Conservation (phyloP, 257 asterid genomes). For the Plectranthus barbatus region DNA sequence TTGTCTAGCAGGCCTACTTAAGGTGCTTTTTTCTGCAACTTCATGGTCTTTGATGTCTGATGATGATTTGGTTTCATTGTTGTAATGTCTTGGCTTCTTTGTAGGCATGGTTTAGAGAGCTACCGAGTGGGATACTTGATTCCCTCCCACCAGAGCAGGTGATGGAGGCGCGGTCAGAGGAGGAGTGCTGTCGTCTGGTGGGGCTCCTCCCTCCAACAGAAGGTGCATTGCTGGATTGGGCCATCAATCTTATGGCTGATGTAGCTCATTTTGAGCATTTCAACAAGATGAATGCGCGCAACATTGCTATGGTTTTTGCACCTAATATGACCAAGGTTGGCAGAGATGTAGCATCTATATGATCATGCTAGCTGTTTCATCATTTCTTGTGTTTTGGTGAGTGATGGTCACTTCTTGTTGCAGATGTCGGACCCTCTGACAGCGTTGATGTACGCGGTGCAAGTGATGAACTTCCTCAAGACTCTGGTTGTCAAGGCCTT, state of each 20-base stretch:
- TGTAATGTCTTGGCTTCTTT: not conserved
- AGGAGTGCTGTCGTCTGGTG: conserved; percentile 57
- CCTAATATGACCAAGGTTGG: conserved; percentile 91
- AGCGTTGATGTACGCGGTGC: conserved; percentile 63
- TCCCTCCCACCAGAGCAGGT: conserved; percentile 63
- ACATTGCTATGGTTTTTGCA: conserved; percentile 85
- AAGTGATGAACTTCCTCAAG: conserved; percentile 73
- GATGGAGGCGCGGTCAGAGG: conserved; percentile 72
- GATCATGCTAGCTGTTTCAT: not conserved
- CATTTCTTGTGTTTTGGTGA: not conserved
- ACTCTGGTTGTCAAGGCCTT: conserved; percentile 41
- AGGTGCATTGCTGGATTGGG: conserved; percentile 81
- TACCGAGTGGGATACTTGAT: conserved; percentile 74
- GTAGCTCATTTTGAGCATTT: conserved; percentile 70
- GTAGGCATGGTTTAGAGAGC: conserved; percentile 89
- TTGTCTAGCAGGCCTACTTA: conserved; percentile 71
- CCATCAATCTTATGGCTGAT: conserved; percentile 83
- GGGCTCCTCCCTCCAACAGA: conserved; percentile 71
- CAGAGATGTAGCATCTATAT: not conserved
- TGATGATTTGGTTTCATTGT: no score
- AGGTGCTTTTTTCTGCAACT: conserved; percentile 30
- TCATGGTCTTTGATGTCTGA: not conserved
- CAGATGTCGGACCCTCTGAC: conserved; percentile 79
- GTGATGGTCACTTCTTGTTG: conserved; percentile 4
- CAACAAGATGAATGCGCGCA: conserved; percentile 87